phyloP scores from a whole-genome alignment of 2,329 filamentous ascomycete genomes.

The Pseudogymnoascus sp. region DNA sequence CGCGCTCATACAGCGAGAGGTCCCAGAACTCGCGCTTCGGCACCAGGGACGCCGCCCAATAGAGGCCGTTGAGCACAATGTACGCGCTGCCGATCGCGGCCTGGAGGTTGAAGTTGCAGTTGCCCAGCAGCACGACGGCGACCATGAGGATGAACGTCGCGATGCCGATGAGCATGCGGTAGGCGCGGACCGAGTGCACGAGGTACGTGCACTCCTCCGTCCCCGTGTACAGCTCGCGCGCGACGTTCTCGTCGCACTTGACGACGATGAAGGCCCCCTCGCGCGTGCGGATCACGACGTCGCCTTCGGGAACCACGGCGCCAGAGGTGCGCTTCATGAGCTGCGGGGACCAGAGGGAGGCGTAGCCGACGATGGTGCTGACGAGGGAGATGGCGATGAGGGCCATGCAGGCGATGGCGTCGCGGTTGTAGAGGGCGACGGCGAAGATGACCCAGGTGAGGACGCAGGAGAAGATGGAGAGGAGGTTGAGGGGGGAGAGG shows the following conservation, averaged over 20 bases:
- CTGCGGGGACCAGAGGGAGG: constrained; percentile 48
- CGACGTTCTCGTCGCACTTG: constrained; percentile 49
- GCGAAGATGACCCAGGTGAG: constrained; percentile 40
- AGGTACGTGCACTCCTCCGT: constrained; percentile 52
- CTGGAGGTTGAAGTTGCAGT: constrained; percentile 53
- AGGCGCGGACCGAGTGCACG: constrained; percentile 34
- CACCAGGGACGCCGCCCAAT: constrained; percentile 37
- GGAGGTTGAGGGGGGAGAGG: constrained; percentile 44
- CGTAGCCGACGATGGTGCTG: constrained; percentile 46
- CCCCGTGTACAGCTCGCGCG: constrained; percentile 53
- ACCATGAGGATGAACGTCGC: constrained; percentile 54
- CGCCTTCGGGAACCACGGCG: constrained; percentile 38
- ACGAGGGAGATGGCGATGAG: constrained; percentile 43
- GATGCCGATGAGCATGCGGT: constrained; percentile 45
- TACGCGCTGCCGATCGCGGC: constrained; percentile 49
- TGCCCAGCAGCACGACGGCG: constrained; percentile 51
- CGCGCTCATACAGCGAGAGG: constrained; percentile 40
- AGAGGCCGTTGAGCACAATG: constrained; percentile 49
- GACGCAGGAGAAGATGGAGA: constrained; percentile 42
- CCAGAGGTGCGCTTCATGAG: constrained; percentile 43
- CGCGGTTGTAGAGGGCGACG: constrained; percentile 34
- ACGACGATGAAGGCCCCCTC: constrained; percentile 52
- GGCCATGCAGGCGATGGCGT: constrained; percentile 44
- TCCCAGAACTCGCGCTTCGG: constrained; percentile 46
- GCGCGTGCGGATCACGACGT: constrained; percentile 53